These are phyloP conservation scores for Coemansia sp. DNA, from an alignment of 192 early-diverging fungal species.

Conservation along the genomic window DNA sequence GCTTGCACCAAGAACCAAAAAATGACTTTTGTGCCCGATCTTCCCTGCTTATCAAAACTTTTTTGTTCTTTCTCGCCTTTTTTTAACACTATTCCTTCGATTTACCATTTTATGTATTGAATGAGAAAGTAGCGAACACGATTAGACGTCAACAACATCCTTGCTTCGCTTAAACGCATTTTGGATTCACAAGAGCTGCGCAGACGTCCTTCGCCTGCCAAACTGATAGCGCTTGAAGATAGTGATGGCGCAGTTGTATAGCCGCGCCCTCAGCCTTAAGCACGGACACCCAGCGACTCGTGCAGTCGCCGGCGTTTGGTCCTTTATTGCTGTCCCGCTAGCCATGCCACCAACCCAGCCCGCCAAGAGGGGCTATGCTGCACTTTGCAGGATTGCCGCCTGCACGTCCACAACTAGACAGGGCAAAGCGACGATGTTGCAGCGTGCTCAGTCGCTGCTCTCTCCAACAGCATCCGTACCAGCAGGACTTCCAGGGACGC, in stretches of 20 bases:
- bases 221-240: background rate
- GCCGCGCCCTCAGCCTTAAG: conserved; percentile 12
- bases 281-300: background rate
- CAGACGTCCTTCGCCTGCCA: background rate
- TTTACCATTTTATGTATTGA: background rate
- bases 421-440: background rate
- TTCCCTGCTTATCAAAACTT: too few relatives aligned
- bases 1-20: too few relatives aligned
- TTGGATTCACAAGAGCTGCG: background rate
- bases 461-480: background rate
- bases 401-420: background rate
- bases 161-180: background rate
- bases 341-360: background rate
- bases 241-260: conserved; percentile 34
- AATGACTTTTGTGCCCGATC: too few relatives aligned
- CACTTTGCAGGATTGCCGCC: background rate
- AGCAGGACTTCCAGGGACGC: background rate
- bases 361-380: background rate
- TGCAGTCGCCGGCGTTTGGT: background rate
- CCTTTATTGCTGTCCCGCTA: background rate
- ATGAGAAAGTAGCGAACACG: background rate
- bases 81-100: background rate
- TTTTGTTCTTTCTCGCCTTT: too few relatives aligned
- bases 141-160: background rate
- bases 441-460: background rate